These are phyloP conservation scores for Cyathus striatus DNA, from an alignment of 768 basidiomycete genomes.

Conservation along the genomic window DNA sequence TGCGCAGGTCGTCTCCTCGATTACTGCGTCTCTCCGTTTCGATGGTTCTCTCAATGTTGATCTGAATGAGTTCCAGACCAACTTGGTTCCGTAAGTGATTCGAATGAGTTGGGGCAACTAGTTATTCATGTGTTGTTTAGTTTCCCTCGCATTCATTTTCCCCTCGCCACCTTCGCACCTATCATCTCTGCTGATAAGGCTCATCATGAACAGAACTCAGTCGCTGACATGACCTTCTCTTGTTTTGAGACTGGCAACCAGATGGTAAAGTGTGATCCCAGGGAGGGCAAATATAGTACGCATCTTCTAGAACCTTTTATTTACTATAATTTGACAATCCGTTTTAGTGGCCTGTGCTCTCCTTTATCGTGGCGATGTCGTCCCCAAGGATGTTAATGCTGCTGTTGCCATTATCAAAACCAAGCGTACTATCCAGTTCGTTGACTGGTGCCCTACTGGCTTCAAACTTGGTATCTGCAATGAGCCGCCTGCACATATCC, in stretches of 20 bases:
- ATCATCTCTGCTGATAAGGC: slow-evolving; percentile 95
- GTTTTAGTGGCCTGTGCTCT: slow-evolving; percentile 81
- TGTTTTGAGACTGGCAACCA: slow-evolving; percentile 97
- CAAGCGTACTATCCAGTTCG: slow-evolving; percentile 96
- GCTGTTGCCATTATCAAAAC: slow-evolving; percentile 95
- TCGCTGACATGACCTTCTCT: slow-evolving; percentile 96
- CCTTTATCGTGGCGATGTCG: slow-evolving; percentile 94
- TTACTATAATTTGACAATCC: slow-evolving; percentile 8
- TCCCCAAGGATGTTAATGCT: slow-evolving; percentile 91
- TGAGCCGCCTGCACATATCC: slow-evolving; percentile 88
- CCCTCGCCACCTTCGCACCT: slow-evolving; percentile 92
- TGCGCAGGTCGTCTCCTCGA: slow-evolving; percentile 96
- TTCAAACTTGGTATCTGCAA: slow-evolving; percentile 99
- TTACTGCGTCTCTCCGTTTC: slow-evolving; percentile 96
- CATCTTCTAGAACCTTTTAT: slow-evolving; percentile 9
- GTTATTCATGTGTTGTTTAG: slow-evolving; percentile 30
- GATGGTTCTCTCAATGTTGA: slow-evolving; percentile 98
- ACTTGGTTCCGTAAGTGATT: slow-evolving; percentile 84
- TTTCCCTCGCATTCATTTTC: slow-evolving; percentile 99
- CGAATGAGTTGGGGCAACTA: slow-evolving; percentile 1
- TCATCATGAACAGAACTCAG: slow-evolving; percentile 94
- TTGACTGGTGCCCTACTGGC: slow-evolving; percentile 97
- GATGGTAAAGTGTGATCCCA: slow-evolving; percentile 94
- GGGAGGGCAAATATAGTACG: slow-evolving; percentile 97
- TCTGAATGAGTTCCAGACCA: slow-evolving; percentile 97